These are phyloP conservation scores for Tetrahymena malaccensis DNA, from an alignment of 73 alveolate species.

Conservation along the genomic window DNA sequence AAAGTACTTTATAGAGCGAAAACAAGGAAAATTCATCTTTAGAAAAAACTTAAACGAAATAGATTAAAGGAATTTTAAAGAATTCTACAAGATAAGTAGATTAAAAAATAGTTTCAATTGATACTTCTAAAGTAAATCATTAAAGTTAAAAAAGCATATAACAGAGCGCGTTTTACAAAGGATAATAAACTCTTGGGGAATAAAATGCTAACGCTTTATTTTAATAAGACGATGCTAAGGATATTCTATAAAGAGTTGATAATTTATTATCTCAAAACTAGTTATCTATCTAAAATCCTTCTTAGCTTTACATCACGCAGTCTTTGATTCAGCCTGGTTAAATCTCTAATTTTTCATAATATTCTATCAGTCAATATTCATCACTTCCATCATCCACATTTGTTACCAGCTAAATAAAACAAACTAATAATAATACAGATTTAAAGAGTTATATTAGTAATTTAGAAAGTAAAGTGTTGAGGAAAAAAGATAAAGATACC, in stretches of 20 bases:
- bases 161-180: not conserved
- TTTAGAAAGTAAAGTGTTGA: not conserved
- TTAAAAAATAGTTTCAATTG: not conserved
- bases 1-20: not conserved
- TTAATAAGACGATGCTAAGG: not conserved
- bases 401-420: not conserved
- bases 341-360: not conserved
- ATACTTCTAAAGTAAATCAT: not conserved
- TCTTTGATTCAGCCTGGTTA: not conserved
- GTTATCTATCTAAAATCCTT: not conserved
- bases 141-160: not conserved
- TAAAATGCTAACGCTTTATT: not conserved
- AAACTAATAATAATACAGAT: not conserved
- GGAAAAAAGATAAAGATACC: not conserved
- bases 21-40: not conserved
- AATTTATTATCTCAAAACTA: not conserved
- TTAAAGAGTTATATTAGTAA: not conserved
- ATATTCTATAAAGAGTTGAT: not conserved
- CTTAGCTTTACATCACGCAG: not conserved
- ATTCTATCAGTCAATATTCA: not conserved
- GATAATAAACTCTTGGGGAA: not conserved
- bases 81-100: not conserved
- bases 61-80: not conserved
- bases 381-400: not conserved
- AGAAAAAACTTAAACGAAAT: not conserved